Percentiles rank a stretch among this genome's conserved stretches.
phyloP scores from a whole-genome alignment of 2,329 filamentous ascomycete species.

The Periconia digitata region DNA sequence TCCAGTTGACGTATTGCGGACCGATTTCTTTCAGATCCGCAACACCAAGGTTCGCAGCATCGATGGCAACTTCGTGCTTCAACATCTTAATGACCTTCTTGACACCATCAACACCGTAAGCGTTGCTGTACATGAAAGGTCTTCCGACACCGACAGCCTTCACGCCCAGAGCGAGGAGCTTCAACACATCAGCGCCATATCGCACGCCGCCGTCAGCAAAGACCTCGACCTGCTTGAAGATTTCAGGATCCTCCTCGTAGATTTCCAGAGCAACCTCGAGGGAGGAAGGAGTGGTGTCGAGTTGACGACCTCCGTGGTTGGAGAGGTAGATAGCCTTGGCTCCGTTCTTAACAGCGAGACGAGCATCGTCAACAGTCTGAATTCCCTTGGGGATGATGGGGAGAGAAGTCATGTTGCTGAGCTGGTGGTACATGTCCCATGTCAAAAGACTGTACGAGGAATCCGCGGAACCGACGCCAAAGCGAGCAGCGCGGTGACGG shows the following conservation, averaged over 20 bases:
- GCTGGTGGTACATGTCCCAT: slow-evolving; percentile 38
- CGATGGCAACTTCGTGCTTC: slow-evolving; percentile 51
- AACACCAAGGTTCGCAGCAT: slow-evolving; percentile 38
- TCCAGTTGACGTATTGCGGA: slow-evolving; percentile 24
- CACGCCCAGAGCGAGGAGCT: slow-evolving; percentile 42
- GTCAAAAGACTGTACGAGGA: slow-evolving; percentile 34
- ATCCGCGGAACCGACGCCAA: slow-evolving; percentile 33
- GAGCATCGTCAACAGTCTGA: slow-evolving; percentile 44
- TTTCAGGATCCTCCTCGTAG: slow-evolving; percentile 55
- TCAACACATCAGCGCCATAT: slow-evolving; percentile 43
- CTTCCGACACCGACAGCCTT: slow-evolving; percentile 50
- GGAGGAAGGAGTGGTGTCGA: slow-evolving; percentile 61
- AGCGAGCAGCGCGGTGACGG: slow-evolving; percentile 39
- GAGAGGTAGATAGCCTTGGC: slow-evolving; percentile 44
- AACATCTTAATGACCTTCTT: slow-evolving; percentile 56
- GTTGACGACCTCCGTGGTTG: slow-evolving; percentile 46
- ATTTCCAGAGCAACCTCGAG: slow-evolving; percentile 78
- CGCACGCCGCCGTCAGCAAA: slow-evolving; percentile 46
- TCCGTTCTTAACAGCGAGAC: slow-evolving; percentile 38
- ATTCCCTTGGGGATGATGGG: slow-evolving; percentile 46
- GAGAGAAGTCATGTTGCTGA: slow-evolving; percentile 40
- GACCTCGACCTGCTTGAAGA: slow-evolving; percentile 45
- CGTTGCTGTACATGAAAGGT: slow-evolving; percentile 55
- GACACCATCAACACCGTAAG: slow-evolving; percentile 64
- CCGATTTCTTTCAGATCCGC: slow-evolving; percentile 32